phyloP scores from a whole-genome alignment of 2,329 filamentous ascomycete species.

The Neonectria hederae region DNA sequence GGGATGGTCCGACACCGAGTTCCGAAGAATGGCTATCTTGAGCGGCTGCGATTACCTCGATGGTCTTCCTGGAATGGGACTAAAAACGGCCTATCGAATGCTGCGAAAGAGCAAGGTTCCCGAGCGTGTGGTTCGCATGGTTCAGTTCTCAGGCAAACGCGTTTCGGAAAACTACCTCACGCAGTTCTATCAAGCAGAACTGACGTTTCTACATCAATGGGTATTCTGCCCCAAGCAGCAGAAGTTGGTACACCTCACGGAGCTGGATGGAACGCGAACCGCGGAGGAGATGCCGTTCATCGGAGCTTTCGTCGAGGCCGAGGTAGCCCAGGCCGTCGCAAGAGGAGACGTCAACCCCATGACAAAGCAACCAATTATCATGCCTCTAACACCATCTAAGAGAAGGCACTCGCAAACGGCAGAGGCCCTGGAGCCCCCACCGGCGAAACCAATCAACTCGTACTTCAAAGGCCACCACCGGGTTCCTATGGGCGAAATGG shows the following conservation, averaged over 20 bases:
- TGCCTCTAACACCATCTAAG: constrained; percentile 54
- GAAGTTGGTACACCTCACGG: constrained; percentile 78
- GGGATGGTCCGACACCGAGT: constrained; percentile 92
- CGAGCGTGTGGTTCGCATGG: constrained; percentile 81
- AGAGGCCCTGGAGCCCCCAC: constrained; percentile 37
- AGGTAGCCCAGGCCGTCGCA: constrained; percentile 78
- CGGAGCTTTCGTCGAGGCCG: constrained; percentile 74
- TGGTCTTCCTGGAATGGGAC: constrained; percentile 82
- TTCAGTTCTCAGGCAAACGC: constrained; percentile 90
- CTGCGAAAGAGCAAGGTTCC: constrained; percentile 90
- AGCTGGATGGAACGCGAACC: constrained; percentile 69
- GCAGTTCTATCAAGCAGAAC: constrained; percentile 84
- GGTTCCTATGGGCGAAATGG: constrained; percentile 70
- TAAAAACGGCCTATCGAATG: constrained; percentile 93
- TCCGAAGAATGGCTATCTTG: constrained; percentile 93
- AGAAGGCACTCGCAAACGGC: constrained; percentile 52
- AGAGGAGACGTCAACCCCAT: constrained; percentile 87
- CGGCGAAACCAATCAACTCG: constrained; percentile 61
- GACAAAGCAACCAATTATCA: constrained; percentile 74
- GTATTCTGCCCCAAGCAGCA: constrained; percentile 84
- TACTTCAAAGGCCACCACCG: constrained; percentile 63
- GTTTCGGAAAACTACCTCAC: constrained; percentile 85
- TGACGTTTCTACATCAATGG: constrained; percentile 93
- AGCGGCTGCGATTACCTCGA: constrained; percentile 97
- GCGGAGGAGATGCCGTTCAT: constrained; percentile 82